These are phyloP conservation scores for Halophytophthora polymorphica DNA, from an alignment of 352 stramenopile genomes.

Conservation along the genomic window DNA sequence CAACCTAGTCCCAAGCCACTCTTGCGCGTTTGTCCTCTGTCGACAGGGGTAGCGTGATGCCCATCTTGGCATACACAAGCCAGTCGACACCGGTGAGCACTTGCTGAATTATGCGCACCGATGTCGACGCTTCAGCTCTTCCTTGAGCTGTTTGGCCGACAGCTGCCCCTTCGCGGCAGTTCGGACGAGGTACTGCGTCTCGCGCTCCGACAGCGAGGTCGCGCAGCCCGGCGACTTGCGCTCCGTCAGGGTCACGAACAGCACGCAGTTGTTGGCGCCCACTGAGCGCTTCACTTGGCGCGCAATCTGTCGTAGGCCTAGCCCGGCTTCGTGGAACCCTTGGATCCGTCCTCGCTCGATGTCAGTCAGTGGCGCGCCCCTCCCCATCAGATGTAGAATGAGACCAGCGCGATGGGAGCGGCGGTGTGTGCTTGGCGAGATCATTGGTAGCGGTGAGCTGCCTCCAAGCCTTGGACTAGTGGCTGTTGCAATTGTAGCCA, in stretches of 20 bases:
- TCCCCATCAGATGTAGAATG: too few relatives aligned
- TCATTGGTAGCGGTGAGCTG: too few relatives aligned
- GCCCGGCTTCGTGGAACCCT: not conserved
- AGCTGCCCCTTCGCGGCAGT: not conserved
- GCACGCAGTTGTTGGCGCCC: not conserved
- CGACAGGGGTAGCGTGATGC: not conserved
- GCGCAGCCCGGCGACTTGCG: not conserved
- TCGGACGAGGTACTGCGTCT: not conserved
- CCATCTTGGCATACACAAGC: conserved; percentile 8
- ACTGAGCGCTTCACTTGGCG: too few relatives aligned
- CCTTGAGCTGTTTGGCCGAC: conserved; percentile 9
- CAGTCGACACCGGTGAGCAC: conserved; percentile 13
- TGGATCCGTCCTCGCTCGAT: not conserved
- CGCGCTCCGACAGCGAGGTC: not conserved
- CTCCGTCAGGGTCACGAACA: not conserved
- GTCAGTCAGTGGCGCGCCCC: not conserved
- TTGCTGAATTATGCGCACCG: conserved; percentile 12
- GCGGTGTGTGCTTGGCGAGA: too few relatives aligned
- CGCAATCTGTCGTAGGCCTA: not conserved
- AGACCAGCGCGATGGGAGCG: too few relatives aligned
- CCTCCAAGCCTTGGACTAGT: too few relatives aligned
- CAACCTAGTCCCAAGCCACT: not conserved
- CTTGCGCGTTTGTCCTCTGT: not conserved
- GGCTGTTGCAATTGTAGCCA: too few relatives aligned
- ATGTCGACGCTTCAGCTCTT: conserved; percentile 3